Conservation (phyloP, 2,329 filamentous ascomycete genomes). For the Moelleriella libera region DNA sequence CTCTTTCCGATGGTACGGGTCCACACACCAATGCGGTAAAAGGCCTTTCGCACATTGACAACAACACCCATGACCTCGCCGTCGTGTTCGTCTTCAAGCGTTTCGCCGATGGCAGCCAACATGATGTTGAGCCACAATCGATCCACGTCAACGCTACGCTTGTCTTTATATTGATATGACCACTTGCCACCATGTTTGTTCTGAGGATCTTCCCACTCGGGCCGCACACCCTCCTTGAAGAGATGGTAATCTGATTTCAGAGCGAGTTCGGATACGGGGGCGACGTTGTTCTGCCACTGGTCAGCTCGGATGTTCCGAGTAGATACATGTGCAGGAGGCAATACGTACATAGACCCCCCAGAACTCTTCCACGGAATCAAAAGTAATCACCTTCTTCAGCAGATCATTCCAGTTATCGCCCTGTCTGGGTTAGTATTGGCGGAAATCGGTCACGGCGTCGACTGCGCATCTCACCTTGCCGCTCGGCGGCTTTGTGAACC, state of each 20-base stretch:
- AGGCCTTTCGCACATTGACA: constrained; percentile 95
- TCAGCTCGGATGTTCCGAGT: no score
- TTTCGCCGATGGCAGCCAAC: constrained; percentile 93
- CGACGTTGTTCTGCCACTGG: constrained; percentile 78
- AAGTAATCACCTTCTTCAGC: constrained; percentile 95
- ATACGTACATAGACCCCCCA: constrained; percentile 91
- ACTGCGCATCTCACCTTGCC: constrained; percentile 54
- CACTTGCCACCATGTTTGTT: constrained; percentile 99
- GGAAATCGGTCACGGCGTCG: no score
- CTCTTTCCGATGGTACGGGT: constrained; percentile 85
- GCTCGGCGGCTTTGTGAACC: constrained; percentile 97
- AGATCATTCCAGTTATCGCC: constrained; percentile 98
- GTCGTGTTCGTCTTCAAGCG: constrained; percentile 84
- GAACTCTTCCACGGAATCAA: constrained; percentile 97
- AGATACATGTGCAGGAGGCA: background rate
- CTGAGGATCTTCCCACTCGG: constrained; percentile 96
- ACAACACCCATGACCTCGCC: constrained; percentile 99
- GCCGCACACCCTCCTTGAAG: constrained; percentile 93
- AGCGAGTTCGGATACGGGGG: constrained; percentile 84
- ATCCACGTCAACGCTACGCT: constrained; percentile 82
- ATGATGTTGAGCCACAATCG: constrained; percentile 95
- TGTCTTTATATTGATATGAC: constrained; percentile 97
- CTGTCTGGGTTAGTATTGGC: constrained; percentile 26
- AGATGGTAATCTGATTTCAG: constrained; percentile 99
- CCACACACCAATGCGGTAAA: constrained; percentile 96